Evolutionary conservation across 345 rosid species (phyloP).

Genomic region (Brassica nigra): DNA sequence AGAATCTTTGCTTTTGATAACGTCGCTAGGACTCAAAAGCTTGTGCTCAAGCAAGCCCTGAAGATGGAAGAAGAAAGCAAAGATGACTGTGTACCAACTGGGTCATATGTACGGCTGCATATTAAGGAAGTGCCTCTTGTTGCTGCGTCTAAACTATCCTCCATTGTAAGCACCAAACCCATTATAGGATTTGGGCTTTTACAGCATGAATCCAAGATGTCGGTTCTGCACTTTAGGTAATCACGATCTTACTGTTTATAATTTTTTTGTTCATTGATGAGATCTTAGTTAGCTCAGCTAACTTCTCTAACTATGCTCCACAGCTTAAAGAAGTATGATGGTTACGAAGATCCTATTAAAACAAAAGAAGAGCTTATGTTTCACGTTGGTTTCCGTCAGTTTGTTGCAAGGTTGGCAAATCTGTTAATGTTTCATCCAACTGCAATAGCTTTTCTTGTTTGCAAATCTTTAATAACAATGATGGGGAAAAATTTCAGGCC

Average conservation of each 20-base stretch:
- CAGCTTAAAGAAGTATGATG: conserved; percentile 84
- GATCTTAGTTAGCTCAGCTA: background rate
- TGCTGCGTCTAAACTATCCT: conserved; percentile 63
- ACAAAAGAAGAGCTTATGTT: conserved; percentile 86
- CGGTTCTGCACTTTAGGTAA: conserved; percentile 93
- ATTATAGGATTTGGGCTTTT: conserved; percentile 77
- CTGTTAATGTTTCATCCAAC: conserved; percentile 8
- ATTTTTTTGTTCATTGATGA: conserved; percentile 20
- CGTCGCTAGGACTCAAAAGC: conserved; percentile 77
- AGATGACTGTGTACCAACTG: conserved; percentile 59
- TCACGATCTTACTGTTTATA: background rate
- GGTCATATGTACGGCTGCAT: conserved; percentile 74
- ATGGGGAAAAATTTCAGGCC: conserved; percentile 55
- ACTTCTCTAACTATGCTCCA: conserved; percentile 26
- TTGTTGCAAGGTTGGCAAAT: conserved; percentile 68
- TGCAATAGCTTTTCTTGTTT: conserved; percentile 4
- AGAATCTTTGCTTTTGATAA: conserved; percentile 93
- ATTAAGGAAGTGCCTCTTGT: conserved; percentile 65
- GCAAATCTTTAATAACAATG: conserved; percentile 6
- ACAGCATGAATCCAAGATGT: conserved; percentile 96
- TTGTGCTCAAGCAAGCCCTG: conserved; percentile 62
- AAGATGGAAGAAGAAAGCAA: conserved; percentile 55
- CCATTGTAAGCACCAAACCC: conserved; percentile 49
- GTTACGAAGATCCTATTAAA: conserved; percentile 76
- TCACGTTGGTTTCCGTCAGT: conserved; percentile 94